These are phyloP conservation scores for Kwoniella dejecticola DNA, from an alignment of 768 basidiomycete genomes.

Conservation along the genomic window DNA sequence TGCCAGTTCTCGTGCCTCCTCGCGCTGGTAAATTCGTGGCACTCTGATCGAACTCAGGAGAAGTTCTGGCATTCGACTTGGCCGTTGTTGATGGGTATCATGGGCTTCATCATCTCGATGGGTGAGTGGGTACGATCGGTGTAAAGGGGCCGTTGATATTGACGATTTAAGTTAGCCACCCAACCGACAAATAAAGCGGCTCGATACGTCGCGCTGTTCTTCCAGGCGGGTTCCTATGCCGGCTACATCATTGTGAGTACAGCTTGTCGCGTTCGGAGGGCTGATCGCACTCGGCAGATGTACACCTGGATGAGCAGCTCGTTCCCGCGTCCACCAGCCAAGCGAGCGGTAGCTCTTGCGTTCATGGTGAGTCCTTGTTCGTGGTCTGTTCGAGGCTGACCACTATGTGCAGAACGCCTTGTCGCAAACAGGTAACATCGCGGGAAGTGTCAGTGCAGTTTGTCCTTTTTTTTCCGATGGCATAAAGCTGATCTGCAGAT, in stretches of 20 bases:
- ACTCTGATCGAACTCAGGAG: conserved; percentile 70
- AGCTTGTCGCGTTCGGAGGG: no score
- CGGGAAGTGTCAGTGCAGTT: conserved; percentile 20
- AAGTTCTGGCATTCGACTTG: conserved; percentile 65
- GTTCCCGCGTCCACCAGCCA: conserved; percentile 75
- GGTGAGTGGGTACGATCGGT: conserved; percentile 8
- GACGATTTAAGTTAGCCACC: no score
- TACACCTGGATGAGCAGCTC: conserved; percentile 61
- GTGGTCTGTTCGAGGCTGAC: background rate
- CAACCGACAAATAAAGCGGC: conserved; percentile 27
- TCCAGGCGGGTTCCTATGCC: conserved; percentile 64
- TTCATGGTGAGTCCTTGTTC: conserved; percentile 25
- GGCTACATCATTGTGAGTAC: conserved; percentile 16
- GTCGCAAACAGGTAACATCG: conserved; percentile 38
- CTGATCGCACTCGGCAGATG: no score
- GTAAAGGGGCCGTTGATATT: no score
- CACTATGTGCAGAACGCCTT: conserved; percentile 24
- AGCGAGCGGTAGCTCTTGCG: conserved; percentile 66
- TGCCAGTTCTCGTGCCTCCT: conserved; percentile 52
- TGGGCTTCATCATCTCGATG: conserved; percentile 59
- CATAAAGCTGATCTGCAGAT: background rate
- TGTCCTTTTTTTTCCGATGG: background rate
- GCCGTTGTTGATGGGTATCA: conserved; percentile 60
- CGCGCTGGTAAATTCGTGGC: conserved; percentile 59
- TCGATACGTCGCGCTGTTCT: conserved; percentile 44